A percentile compares a stretch with the other conserved stretches of the same genome.
phyloP scores from a whole-genome alignment of 805 yeast genomes.

The Myxozyma geophila region DNA sequence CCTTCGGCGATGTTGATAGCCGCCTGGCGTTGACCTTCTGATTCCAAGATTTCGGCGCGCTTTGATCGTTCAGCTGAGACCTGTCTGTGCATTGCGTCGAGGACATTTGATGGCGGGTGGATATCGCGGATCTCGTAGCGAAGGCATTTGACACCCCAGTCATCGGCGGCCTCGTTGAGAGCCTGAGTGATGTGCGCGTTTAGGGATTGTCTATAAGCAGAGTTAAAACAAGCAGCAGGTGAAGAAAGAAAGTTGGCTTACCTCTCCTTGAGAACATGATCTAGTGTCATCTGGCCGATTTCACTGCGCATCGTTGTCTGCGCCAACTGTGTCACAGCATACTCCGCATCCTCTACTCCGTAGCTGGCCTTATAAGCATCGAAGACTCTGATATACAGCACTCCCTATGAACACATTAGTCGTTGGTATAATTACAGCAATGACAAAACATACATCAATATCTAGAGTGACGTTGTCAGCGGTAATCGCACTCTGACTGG shows the following conservation, averaged over 20 bases:
- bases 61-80: conserved; percentile 86
- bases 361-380: conserved; percentile 86
- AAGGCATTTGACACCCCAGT: conserved; percentile 84
- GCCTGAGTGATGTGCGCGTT: conserved; percentile 76
- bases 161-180: conserved; percentile 80
- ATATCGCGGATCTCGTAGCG: conserved; percentile 87
- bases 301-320: conserved; percentile 92
- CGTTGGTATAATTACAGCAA: not conserved
- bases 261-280: conserved; percentile 76
- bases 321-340: conserved; percentile 82
- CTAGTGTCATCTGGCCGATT: conserved; percentile 80
- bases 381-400: conserved; percentile 72
- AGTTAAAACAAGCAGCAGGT: not conserved
- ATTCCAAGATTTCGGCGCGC: conserved; percentile 83
- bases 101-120: conserved; percentile 82
- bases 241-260: not conserved
- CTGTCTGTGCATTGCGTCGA: conserved; percentile 90
- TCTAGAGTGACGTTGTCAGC: conserved; percentile 84
- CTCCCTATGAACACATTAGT: conserved; percentile 51
- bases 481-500: conserved; percentile 82
- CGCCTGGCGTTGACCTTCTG: conserved; percentile 81
- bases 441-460: conserved; percentile 53
- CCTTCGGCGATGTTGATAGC: conserved; percentile 86
- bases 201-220: conserved; percentile 52
- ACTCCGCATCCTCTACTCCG: conserved; percentile 86